A percentile compares a stretch with the other conserved stretches of the same genome.
Evolutionary conservation across 2,329 filamentous ascomycete genomes (phyloP).

Genomic region (Apiospora rasikravindrae): DNA sequence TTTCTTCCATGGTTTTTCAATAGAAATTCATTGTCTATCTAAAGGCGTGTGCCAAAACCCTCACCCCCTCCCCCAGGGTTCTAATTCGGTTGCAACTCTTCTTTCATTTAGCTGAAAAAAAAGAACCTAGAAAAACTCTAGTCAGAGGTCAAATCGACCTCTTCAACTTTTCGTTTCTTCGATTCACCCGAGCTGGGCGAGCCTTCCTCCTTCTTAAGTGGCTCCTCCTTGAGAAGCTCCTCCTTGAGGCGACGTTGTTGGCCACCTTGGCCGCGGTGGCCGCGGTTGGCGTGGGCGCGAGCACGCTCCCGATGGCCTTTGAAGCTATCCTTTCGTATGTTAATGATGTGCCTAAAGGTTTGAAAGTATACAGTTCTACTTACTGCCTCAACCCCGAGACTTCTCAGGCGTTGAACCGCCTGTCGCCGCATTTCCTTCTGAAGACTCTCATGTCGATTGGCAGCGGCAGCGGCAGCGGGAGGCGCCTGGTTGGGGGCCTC

Average conservation of each 20-base stretch:
- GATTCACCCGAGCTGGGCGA: not conserved
- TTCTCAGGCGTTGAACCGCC: not conserved
- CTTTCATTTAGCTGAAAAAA: not conserved
- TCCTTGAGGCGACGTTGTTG: not conserved
- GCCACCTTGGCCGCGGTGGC: not conserved
- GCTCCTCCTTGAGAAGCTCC: not conserved
- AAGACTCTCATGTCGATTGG: not conserved
- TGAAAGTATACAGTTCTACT: not conserved
- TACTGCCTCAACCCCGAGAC: not conserved
- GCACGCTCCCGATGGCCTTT: not conserved
- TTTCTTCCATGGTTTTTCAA: not conserved
- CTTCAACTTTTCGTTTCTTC: not conserved
- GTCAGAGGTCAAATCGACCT: conserved; percentile 5
- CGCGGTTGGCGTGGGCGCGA: not conserved
- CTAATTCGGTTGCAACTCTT: not conserved
- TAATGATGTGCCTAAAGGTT: not conserved
- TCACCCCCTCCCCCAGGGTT: too few species aligned
- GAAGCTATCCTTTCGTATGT: not conserved
- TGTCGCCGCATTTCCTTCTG: not conserved
- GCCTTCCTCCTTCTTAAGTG: not conserved
- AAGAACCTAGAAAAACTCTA: not conserved
- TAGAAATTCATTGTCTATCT: not conserved
- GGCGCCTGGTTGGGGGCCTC: not conserved
- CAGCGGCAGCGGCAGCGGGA: not conserved
- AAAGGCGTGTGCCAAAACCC: not conserved